Conservation (phyloP, 352 stramenopile genomes). For the Phytopythium aichiense region DNA sequence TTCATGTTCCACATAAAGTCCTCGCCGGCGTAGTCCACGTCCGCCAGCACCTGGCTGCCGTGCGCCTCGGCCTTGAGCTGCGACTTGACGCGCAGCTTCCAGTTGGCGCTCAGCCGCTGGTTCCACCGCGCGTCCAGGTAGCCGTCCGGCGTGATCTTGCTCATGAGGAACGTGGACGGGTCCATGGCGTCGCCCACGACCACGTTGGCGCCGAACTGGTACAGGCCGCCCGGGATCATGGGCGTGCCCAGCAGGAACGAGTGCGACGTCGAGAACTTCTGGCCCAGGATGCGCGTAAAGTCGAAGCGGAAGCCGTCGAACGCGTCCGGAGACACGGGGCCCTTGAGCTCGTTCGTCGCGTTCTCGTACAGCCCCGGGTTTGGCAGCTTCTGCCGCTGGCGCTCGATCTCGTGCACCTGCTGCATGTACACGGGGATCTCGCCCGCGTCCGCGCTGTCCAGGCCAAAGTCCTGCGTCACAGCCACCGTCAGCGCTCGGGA, state of each 20-base stretch:
- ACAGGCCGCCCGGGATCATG: conserved; percentile 81
- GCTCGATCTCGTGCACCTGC: conserved; percentile 79
- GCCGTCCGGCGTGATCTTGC: conserved; percentile 81
- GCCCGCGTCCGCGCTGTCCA: conserved; percentile 16
- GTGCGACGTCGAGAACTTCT: conserved; percentile 81
- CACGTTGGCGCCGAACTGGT: conserved; percentile 86
- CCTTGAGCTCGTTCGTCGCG: conserved; percentile 80
- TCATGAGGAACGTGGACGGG: conserved; percentile 81
- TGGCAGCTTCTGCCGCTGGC: conserved; percentile 57
- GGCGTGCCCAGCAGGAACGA: conserved; percentile 76
- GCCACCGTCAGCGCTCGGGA: too few species aligned
- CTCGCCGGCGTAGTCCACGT: conserved; percentile 80
- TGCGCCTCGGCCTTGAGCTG: conserved; percentile 82
- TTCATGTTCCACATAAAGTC: conserved; percentile 91
- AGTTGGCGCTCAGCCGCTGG: conserved; percentile 60
- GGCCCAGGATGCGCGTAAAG: conserved; percentile 78
- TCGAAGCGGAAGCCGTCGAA: conserved; percentile 88
- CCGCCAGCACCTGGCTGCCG: conserved; percentile 70
- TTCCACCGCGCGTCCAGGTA: conserved; percentile 85
- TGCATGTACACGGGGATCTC: conserved; percentile 78
- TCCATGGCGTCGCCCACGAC: conserved; percentile 73
- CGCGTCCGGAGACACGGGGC: conserved; percentile 66
- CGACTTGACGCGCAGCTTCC: conserved; percentile 84
- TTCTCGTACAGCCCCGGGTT: conserved; percentile 86
- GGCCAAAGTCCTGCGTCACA: conserved; percentile 5